These are phyloP conservation scores for Zancudomyces culisetae DNA, from an alignment of 371 early-diverging fungal genomes.

Conservation along the genomic window DNA sequence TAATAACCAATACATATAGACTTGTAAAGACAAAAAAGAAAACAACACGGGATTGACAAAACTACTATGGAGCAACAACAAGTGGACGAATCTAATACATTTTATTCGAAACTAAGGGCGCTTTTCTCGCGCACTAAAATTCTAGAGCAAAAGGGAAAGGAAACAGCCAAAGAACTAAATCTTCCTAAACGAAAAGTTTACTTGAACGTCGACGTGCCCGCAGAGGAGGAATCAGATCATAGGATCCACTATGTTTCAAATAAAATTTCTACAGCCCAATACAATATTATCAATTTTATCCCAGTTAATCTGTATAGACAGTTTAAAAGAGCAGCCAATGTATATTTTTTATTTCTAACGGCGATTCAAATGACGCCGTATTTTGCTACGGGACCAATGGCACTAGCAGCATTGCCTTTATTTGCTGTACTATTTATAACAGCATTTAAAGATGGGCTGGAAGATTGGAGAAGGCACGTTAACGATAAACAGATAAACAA, in stretches of 20 bases:
- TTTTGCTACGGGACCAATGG: constrained; percentile 50
- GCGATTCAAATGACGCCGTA: constrained; percentile 70
- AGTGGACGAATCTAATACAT: too few relatives aligned
- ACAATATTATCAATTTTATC: constrained; percentile 77
- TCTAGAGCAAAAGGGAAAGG: too few relatives aligned
- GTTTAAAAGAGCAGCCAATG: constrained; percentile 84
- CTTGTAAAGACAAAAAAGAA: too few relatives aligned
- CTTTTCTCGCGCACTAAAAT: too few relatives aligned
- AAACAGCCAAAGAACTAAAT: neutral
- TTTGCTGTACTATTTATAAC: constrained; percentile 70
- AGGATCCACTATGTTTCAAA: constrained; percentile 36
- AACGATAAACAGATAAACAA: constrained; percentile 78
- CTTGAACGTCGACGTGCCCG: neutral
- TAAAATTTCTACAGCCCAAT: constrained; percentile 75
- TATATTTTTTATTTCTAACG: constrained; percentile 90
- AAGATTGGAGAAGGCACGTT: constrained; percentile 87
- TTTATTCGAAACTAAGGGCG: too few relatives aligned
- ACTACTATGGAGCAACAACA: too few relatives aligned
- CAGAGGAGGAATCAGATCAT: constrained; percentile 6
- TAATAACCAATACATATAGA: too few relatives aligned
- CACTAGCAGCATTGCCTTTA: constrained; percentile 75
- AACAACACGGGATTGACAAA: too few relatives aligned
- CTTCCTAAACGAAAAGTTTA: neutral
- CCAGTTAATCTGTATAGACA: constrained; percentile 95
- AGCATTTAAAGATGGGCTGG: constrained; percentile 88